phyloP scores from a whole-genome alignment of 176 grass and related monocot genomes.

The Phyllostachys edulis region DNA sequence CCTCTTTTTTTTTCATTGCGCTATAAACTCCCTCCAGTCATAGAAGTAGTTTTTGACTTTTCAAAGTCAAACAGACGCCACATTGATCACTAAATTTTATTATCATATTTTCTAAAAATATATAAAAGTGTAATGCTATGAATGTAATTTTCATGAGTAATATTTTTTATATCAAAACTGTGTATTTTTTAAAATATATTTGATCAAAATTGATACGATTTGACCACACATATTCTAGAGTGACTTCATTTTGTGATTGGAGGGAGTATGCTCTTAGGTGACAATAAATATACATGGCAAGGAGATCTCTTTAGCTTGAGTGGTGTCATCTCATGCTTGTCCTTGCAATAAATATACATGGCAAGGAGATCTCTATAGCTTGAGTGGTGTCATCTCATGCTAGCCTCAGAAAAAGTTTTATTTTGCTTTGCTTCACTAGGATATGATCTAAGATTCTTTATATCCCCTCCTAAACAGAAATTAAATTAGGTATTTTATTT shows the following conservation, averaged over 20 bases:
- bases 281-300: conserved; percentile 1
- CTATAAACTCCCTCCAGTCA: neutral
- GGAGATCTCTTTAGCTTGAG: conserved; percentile 30
- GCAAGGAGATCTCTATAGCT: conserved; percentile 29
- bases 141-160: no score
- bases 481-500: conserved; percentile 14
- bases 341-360: conserved; percentile 23
- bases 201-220: no score
- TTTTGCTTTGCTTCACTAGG: conserved; percentile 41
- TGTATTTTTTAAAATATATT: no score
- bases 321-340: conserved; percentile 65
- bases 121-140: no score
- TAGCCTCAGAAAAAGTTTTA: conserved; percentile 23
- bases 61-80: no score
- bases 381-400: conserved; percentile 54
- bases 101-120: no score
- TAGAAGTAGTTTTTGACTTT: no score
- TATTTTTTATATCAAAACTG: no score
- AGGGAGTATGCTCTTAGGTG: neutral
- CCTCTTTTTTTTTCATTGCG: neutral
- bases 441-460: conserved; percentile 40
- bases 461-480: conserved; percentile 21
- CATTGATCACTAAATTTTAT: no score
- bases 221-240: no score
- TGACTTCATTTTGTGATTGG: no score